Evolutionary conservation across 2,329 filamentous ascomycete species (phyloP), one percentile per base, ranked within the genome.

Genomic region (Penicillium expansum): DNA sequence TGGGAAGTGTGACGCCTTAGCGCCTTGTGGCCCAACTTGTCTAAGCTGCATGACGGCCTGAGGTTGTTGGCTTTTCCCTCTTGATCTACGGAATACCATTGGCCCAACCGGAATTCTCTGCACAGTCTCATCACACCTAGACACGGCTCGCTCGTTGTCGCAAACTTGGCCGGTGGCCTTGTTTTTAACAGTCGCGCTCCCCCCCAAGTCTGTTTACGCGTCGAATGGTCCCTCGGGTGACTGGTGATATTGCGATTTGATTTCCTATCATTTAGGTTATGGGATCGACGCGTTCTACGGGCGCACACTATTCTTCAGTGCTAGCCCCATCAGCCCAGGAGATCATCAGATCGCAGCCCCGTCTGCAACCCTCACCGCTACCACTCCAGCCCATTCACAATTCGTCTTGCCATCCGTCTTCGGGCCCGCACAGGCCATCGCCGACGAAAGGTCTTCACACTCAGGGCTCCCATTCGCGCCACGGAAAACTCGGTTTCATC

Each of bases 401-500:
- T 61, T 58, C 58, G 50, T 58, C 65, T 51, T 72, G 93, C 66
- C 86, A 88, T 64, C 87, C 89, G 24, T 77, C 83, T 22, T 73
- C 79, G 52, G 68, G 59, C 69, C 74, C 63, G 63, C 78, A 66
- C 76, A 81, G 79, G 68, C 82, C 81, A 56, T 95, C 90, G 53
- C 91, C 90, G 11, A 83, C 82, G 67, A 95, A 94, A 76, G 75
- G 81, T 33, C 74, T 76, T 54, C 79, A 80, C 64, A 78, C 78
- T 65, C 76, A 77, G 41, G 82, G 83, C 60, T 86, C 87, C 4
- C 60, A 68, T 59, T 45, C 86, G 82, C 38, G 81, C 81, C 61
- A 82, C 82, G 66, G 84, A 82, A 61, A 82, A 87, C 64, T 82
- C 80, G 66, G 81, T 80, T 73, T 84, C 67, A 79, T 94, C 61